These are phyloP conservation scores for Chrysoporthe deuterocubensis DNA, from an alignment of 2,329 filamentous ascomycete species.

Conservation along the genomic window DNA sequence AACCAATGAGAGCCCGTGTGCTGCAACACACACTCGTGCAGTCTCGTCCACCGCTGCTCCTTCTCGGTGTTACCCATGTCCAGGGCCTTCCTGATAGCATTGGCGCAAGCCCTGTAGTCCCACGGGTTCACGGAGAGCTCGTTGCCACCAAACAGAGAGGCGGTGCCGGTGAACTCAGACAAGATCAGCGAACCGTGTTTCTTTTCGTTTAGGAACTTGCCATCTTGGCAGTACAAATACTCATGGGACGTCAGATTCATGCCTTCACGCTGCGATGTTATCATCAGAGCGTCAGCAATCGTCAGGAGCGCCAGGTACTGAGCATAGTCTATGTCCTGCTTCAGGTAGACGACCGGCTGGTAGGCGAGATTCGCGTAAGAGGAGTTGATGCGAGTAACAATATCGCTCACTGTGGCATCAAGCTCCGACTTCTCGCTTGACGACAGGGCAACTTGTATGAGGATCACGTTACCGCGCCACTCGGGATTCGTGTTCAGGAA, in stretches of 20 bases:
- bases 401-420: constrained; percentile 87
- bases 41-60: constrained; percentile 70
- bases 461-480: constrained; percentile 83
- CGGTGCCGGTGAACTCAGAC: constrained; percentile 93
- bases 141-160: constrained; percentile 79
- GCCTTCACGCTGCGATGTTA: constrained; percentile 91
- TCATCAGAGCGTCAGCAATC: constrained; percentile 89
- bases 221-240: constrained; percentile 91
- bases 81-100: constrained; percentile 81
- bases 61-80: constrained; percentile 81
- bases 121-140: constrained; percentile 91
- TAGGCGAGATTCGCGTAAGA: constrained; percentile 89
- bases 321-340: constrained; percentile 90
- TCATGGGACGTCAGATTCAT: constrained; percentile 98
- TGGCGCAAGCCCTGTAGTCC: constrained; percentile 88
- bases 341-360: constrained; percentile 89
- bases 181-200: constrained; percentile 89
- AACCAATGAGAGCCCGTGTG: constrained; percentile 90
- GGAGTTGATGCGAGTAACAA: constrained; percentile 92
- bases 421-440: constrained; percentile 87
- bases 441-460: constrained; percentile 93
- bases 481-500: constrained; percentile 94
- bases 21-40: constrained; percentile 74
- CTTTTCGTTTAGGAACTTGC: constrained; percentile 68
- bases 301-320: constrained; percentile 93